Percentiles rank a stretch among this genome's conserved stretches.
Evolutionary conservation across 139 green algal genomes (phyloP).

Genomic region (Coelastrella sp.): DNA sequence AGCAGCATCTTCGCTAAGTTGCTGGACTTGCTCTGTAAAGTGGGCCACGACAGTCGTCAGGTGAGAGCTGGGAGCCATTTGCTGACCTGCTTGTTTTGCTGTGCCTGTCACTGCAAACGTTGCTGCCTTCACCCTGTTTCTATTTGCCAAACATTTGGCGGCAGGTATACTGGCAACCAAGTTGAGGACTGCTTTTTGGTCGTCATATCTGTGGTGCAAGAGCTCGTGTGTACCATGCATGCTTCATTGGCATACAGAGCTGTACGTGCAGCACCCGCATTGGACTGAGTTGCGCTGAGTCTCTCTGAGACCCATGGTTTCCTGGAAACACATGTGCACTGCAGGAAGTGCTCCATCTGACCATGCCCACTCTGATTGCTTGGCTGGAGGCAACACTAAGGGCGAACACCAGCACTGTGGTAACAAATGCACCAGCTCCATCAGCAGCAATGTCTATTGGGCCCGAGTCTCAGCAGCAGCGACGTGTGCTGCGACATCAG

Average conservation of each 20-base stretch:
- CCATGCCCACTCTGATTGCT: constrained; percentile 17
- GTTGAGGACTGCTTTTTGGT: too few species aligned
- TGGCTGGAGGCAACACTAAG: constrained; percentile 30
- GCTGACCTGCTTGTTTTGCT: neutral
- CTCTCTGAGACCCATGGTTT: too few species aligned
- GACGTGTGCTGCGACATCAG: neutral
- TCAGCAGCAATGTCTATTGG: neutral
- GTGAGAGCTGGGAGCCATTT: neutral
- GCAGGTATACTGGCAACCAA: too few species aligned
- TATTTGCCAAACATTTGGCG: too few species aligned
- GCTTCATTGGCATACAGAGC: too few species aligned
- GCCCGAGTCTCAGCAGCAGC: neutral
- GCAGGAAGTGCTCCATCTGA: constrained; percentile 31
- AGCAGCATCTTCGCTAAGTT: neutral
- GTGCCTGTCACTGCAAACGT: neutral
- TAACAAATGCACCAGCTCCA: neutral
- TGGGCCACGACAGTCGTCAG: constrained; percentile 2
- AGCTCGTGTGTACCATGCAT: too few species aligned
- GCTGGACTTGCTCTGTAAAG: constrained; percentile 38
- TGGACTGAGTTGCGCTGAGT: too few species aligned
- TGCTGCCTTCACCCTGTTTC: too few species aligned
- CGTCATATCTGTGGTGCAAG: too few species aligned
- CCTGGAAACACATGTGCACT: too few species aligned
- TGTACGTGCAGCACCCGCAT: too few species aligned
- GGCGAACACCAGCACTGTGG: neutral